These are phyloP conservation scores for Jamesozyma rosinii DNA, from an alignment of 805 yeast species.

Conservation along the genomic window DNA sequence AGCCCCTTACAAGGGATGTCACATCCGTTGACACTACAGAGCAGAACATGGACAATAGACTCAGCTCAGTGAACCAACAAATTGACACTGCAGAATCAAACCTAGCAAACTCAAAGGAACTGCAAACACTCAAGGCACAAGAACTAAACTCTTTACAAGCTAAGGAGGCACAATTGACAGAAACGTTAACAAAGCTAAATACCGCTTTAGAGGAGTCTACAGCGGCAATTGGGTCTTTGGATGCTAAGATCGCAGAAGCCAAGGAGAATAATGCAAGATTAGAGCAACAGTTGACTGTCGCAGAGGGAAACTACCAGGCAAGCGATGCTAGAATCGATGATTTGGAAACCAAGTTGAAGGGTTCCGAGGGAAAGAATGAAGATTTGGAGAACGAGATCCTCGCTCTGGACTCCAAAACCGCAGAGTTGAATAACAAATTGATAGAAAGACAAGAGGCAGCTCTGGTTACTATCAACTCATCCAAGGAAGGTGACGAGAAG, in stretches of 20 bases:
- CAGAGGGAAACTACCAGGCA: conserved; percentile 71
- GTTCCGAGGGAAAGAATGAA: conserved; percentile 55
- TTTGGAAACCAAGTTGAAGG: conserved; percentile 52
- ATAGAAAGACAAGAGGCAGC: conserved; percentile 43
- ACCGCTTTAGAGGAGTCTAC: conserved; percentile 2
- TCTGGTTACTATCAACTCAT: conserved; percentile 50
- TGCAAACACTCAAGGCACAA: conserved; percentile 49
- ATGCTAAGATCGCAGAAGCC: conserved; percentile 2
- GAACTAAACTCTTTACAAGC: conserved; percentile 42
- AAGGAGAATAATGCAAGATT: conserved; percentile 39
- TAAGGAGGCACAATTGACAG: background rate
- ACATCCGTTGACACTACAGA: background rate
- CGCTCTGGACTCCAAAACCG: conserved; percentile 56
- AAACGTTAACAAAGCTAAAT: conserved; percentile 3
- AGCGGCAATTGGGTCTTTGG: background rate
- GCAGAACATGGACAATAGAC: too few relatives aligned
- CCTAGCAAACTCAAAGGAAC: conserved; percentile 66
- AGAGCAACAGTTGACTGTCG: conserved; percentile 59
- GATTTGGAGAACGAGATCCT: conserved; percentile 59
- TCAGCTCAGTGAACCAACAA: conserved; percentile 3
- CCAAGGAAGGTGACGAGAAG: conserved; percentile 59
- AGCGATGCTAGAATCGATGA: conserved; percentile 55
- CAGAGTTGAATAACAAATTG: conserved; percentile 47
- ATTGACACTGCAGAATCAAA: conserved; percentile 60
- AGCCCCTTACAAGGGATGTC: background rate